Base-by-base conservation (phyloP, 2,329 filamentous ascomycete genomes). In the Hortaea sp. region DNA sequence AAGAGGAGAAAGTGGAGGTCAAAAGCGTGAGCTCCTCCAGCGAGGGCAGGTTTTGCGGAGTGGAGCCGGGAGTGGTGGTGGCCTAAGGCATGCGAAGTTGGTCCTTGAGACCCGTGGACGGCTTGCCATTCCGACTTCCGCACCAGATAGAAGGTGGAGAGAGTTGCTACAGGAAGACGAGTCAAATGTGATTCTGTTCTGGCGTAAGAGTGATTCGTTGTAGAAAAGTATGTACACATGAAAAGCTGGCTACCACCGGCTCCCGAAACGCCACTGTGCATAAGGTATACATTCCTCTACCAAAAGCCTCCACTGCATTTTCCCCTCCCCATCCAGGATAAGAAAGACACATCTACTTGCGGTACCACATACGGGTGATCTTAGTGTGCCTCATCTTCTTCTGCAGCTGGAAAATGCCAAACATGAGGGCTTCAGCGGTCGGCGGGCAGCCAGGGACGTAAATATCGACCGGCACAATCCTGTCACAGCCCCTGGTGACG, bases 381-480 rank as follows among this genome's bases (percentile, higher is more conserved):
- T 67, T 69, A 29, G 69, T 72, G 56, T 69, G 64, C 54, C 83
- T 71, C 75, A 87, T 85, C 75, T 87, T 87, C 65, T 80, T 81
- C 69, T 88, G 83, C 47, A 88, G 66, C 66, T 85, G 81, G 67
- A 88, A 84, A 60, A 88, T 82, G 1, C 31, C 73, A 52, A 74
- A 74, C 63, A 76, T 67, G 51, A 76, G 62, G 12, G 73, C 73
- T 57, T 76, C 73, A 28, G 68, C 63, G 4, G 73, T 75, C 0
- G 73, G 73, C 29, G 73, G 73, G 57, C 84, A 88, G 1, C 84
- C 84, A 27, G 84, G 84, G 3, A 88, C 83, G 63, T 88, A 89
- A 39, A 88, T 77, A 65, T 89, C 85, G 47, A 88, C 85, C 4
- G 85, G 85, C 29, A 88, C 79, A 61, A 89, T 80, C 45, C 85